Percentiles rank a stretch among this genome's conserved stretches.
phyloP scores from a whole-genome alignment of 768 basidiomycete species.

The Pleurotus salmoneostramineus region DNA sequence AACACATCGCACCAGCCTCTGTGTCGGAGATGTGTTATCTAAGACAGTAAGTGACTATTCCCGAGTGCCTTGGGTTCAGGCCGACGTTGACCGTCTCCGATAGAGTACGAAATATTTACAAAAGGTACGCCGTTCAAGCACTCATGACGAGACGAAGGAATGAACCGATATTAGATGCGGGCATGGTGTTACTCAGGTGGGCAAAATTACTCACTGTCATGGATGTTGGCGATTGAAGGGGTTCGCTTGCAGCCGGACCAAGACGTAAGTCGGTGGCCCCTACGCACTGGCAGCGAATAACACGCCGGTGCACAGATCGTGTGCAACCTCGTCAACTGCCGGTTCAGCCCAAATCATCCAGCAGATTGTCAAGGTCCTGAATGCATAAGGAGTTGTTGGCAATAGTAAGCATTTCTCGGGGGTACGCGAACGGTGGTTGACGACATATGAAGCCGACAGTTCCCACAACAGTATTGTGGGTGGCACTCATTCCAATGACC shows the following conservation, averaged over 20 bases:
- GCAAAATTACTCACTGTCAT: constrained; percentile 11
- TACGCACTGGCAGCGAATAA: constrained; percentile 2
- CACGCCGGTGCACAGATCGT: constrained; percentile 44
- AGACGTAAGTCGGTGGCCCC: constrained; percentile 33
- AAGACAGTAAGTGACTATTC: constrained; percentile 41
- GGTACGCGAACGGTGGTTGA: constrained; percentile 11
- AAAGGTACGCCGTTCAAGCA: constrained; percentile 29
- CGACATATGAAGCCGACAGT: constrained; percentile 45
- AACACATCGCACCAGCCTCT: constrained; percentile 9
- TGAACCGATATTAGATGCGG: constrained; percentile 39
- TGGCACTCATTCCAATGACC: constrained; percentile 4
- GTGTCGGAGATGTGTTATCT: constrained; percentile 49
- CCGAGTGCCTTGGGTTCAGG: too few relatives aligned
- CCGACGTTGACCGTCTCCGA: neutral
- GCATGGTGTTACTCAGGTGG: constrained; percentile 47
- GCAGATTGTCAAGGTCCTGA: constrained; percentile 41
- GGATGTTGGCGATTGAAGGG: neutral
- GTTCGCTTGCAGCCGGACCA: constrained; percentile 44
- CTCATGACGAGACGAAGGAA: neutral
- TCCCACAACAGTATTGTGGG: constrained; percentile 63
- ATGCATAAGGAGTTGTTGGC: constrained; percentile 62
- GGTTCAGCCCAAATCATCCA: constrained; percentile 59
- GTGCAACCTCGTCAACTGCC: constrained; percentile 56
- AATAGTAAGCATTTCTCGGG: constrained; percentile 47
- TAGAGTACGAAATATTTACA: constrained; percentile 57